These are phyloP conservation scores for Moesziomyces aphidis DNA, from an alignment of 1,284 basidiomycete genomes.

Conservation along the genomic window DNA sequence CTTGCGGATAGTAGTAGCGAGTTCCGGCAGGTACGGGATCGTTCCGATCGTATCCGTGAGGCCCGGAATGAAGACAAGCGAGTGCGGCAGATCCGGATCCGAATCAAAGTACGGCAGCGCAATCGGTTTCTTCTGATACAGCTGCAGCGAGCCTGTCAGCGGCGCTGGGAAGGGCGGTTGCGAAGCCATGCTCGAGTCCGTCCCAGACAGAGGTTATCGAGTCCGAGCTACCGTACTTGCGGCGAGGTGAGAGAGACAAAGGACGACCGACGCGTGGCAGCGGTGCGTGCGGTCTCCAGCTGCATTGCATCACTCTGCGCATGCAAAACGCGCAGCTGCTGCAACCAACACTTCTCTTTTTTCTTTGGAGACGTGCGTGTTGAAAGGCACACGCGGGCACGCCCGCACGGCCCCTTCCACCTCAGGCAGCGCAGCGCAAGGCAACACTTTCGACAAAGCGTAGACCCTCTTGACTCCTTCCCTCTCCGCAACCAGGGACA, in stretches of 20 bases:
- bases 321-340: neutral
- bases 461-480: too few species aligned
- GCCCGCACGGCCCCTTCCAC: too few species aligned
- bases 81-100: slow-evolving; percentile 37
- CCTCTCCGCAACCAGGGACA: too few species aligned
- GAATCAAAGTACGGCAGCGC: slow-evolving; percentile 57
- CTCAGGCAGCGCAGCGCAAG: too few species aligned
- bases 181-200: neutral
- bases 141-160: slow-evolving; percentile 31
- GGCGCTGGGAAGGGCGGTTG: slow-evolving; percentile 6
- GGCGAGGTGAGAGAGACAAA: too few species aligned
- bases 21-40: slow-evolving; percentile 51
- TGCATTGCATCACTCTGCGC: neutral
- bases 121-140: slow-evolving; percentile 50
- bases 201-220: neutral
- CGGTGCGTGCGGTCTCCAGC: neutral
- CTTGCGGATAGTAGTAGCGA: slow-evolving; percentile 27
- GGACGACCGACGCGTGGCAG: neutral
- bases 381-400: neutral
- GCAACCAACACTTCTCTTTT: neutral
- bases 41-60: slow-evolving; percentile 60
- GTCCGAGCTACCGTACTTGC: too few species aligned
- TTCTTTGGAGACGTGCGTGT: neutral
- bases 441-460: too few species aligned
- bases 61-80: slow-evolving; percentile 56